Evolutionary conservation across 1,284 basidiomycete species (phyloP).

Genomic region (Afroboletus lepidellus): DNA sequence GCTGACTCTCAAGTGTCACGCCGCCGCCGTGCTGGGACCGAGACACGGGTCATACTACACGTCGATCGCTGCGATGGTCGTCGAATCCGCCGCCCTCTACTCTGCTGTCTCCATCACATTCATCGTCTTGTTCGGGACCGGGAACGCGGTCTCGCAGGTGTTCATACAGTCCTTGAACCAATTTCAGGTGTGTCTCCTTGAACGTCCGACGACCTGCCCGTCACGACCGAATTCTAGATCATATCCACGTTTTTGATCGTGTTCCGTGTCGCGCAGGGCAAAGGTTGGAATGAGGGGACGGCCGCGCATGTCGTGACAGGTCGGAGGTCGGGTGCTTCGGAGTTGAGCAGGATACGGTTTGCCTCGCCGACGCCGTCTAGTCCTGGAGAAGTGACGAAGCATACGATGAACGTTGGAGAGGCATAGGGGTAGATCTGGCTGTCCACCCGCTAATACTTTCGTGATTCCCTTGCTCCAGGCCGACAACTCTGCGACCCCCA

Average conservation of each 20-base stretch:
- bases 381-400: too few species aligned
- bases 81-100: constrained; percentile 25
- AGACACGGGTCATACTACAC: constrained; percentile 18
- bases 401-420: too few species aligned
- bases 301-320: neutral
- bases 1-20: constrained; percentile 3
- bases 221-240: too few species aligned
- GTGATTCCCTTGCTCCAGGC: too few species aligned
- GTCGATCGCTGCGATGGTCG: constrained; percentile 17
- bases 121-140: neutral
- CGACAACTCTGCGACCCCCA: too few species aligned
- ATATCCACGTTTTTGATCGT: neutral
- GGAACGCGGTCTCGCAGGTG: constrained; percentile 12
- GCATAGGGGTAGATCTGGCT: too few species aligned
- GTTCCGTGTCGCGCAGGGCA: too few species aligned
- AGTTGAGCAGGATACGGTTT: neutral
- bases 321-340: neutral
- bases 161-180: constrained; percentile 2
- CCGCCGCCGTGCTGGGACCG: constrained; percentile 7
- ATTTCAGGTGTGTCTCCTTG: neutral
- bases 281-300: neutral
- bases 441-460: too few species aligned
- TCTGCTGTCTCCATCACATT: neutral
- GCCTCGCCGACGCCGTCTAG: too few species aligned
- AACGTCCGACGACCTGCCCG: neutral